phyloP scores from a whole-genome alignment of 805 yeast species.

The Kodamaea nitidulidarum region DNA sequence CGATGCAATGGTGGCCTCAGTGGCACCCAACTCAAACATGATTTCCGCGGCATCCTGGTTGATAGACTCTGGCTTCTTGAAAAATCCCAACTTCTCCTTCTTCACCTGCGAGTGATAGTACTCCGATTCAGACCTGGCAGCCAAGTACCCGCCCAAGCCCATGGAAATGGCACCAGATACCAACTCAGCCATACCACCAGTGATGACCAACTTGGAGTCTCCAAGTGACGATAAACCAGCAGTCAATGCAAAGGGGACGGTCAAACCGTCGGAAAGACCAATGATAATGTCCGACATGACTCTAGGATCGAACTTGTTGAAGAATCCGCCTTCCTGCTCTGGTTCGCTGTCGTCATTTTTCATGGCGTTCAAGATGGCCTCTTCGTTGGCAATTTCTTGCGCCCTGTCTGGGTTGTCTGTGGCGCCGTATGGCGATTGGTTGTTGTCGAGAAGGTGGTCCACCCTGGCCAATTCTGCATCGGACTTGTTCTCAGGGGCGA shows the following conservation, averaged over 20 bases:
- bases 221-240: conserved; percentile 94
- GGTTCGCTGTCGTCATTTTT: conserved; percentile 23
- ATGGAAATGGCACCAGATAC: conserved; percentile 95
- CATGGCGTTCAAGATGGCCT: conserved; percentile 30
- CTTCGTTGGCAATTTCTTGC: conserved; percentile 34
- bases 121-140: conserved; percentile 86
- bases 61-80: conserved; percentile 58
- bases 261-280: conserved; percentile 91
- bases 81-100: conserved; percentile 64
- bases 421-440: conserved; percentile 37
- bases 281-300: conserved; percentile 91
- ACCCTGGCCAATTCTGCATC: conserved; percentile 32
- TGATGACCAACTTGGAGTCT: conserved; percentile 81
- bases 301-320: conserved; percentile 74
- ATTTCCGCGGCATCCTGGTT: conserved; percentile 81
- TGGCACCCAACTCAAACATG: conserved; percentile 66
- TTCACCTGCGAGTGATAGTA: conserved; percentile 69
- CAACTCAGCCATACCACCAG: conserved; percentile 97
- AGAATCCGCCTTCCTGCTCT: conserved; percentile 33
- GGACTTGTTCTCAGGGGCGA: conserved; percentile 18
- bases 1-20: conserved; percentile 67
- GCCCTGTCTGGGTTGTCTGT: conserved; percentile 29
- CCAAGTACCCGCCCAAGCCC: conserved; percentile 97
- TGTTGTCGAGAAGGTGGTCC: conserved; percentile 28
- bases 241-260: conserved; percentile 98